These are phyloP conservation scores for Lipomyces oligophaga DNA, from an alignment of 805 yeast species.

Conservation along the genomic window DNA sequence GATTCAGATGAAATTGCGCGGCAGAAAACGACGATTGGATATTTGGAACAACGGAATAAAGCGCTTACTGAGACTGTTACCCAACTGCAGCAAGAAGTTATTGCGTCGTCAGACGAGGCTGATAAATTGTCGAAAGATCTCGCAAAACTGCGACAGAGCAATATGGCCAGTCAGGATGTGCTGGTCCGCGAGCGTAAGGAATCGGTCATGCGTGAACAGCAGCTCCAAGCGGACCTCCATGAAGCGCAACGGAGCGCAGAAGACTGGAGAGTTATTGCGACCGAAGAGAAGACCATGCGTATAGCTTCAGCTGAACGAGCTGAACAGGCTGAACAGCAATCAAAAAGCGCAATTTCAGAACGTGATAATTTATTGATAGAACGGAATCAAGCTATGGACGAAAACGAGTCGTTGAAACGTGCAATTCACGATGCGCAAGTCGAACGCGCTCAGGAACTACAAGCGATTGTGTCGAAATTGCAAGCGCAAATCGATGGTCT, in stretches of 20 bases:
- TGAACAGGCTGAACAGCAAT: conserved; percentile 36
- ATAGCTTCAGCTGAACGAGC: conserved; percentile 25
- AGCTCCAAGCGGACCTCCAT: conserved; percentile 26
- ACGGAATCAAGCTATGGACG: conserved; percentile 10
- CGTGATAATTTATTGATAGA: conserved; percentile 9
- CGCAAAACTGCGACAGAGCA: conserved; percentile 28
- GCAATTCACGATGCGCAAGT: conserved; percentile 32
- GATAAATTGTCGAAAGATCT: conserved; percentile 35
- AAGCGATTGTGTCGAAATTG: conserved; percentile 37
- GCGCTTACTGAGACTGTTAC: conserved; percentile 38
- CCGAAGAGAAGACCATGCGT: conserved; percentile 37
- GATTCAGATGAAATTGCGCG: conserved; percentile 35
- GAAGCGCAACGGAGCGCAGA: conserved; percentile 28
- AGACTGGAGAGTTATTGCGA: conserved; percentile 37
- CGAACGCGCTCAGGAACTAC: conserved; percentile 32
- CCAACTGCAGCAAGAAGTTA: conserved; percentile 42
- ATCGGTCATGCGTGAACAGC: conserved; percentile 12
- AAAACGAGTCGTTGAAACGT: conserved; percentile 36
- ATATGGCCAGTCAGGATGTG: conserved; percentile 28
- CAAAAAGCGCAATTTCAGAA: conserved; percentile 29
- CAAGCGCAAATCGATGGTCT: conserved; percentile 26
- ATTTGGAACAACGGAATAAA: conserved; percentile 37
- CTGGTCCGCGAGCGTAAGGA: conserved; percentile 31
- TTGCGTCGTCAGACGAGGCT: conserved; percentile 32
- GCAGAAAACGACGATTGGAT: conserved; percentile 32